phyloP scores from a whole-genome alignment of 345 rosid genomes.

The Arabidopsis suecica region DNA sequence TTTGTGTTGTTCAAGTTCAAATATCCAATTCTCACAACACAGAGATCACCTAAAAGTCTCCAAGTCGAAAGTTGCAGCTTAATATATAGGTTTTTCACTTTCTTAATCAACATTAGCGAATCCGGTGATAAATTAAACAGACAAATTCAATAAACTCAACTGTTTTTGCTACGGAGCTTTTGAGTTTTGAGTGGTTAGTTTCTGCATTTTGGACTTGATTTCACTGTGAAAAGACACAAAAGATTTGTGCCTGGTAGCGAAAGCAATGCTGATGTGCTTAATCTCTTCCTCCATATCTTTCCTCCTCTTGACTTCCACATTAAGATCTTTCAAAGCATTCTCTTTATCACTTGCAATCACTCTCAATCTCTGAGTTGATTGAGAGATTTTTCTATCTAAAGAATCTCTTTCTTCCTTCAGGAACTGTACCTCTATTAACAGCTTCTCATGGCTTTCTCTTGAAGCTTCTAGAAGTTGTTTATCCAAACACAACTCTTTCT shows the following conservation, averaged over 20 bases:
- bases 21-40: neutral
- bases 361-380: constrained; percentile 57
- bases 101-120: too few species aligned
- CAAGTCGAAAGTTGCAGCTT: neutral
- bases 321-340: constrained; percentile 63
- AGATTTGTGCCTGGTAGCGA: constrained; percentile 67
- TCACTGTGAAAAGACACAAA: constrained; percentile 64
- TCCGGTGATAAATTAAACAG: too few species aligned
- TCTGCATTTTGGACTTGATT: constrained; percentile 68
- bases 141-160: too few species aligned
- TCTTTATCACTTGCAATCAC: constrained; percentile 60
- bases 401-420: constrained; percentile 70
- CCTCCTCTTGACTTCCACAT: constrained; percentile 64
- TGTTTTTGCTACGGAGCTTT: constrained; percentile 33
- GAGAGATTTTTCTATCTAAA: constrained; percentile 48
- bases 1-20: neutral
- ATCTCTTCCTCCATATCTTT: constrained; percentile 73
- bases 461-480: constrained; percentile 59
- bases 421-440: constrained; percentile 62
- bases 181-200: constrained; percentile 53
- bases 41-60: neutral
- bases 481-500: constrained; percentile 53
- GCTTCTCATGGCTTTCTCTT: constrained; percentile 52
- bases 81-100: too few species aligned
- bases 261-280: constrained; percentile 67